Conservation (phyloP, 306 rosid species). For the Pyrus pyrifolia region DNA sequence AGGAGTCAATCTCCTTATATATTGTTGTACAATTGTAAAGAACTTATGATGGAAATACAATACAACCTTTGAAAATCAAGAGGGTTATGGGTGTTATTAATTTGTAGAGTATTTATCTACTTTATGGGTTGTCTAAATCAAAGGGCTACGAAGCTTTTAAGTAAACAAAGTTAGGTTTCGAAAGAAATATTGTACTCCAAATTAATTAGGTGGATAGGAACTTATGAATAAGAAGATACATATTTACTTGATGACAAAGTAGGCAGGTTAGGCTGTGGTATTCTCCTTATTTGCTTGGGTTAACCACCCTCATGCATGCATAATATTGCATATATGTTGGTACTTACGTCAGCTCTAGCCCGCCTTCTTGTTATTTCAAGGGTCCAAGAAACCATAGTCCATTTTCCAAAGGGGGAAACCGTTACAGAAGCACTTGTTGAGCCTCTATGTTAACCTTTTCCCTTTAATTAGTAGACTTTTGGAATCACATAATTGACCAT, state of each 20-base stretch:
- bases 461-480: not conserved
- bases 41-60: too few species aligned
- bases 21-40: too few species aligned
- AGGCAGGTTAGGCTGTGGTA: not conserved
- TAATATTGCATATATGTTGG: not conserved
- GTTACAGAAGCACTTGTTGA: slow-evolving; percentile 19
- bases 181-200: slow-evolving; percentile 4
- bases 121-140: slow-evolving; percentile 35
- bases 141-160: slow-evolving; percentile 6
- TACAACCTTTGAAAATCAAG: too few species aligned
- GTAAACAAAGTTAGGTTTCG: slow-evolving; percentile 25
- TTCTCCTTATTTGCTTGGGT: not conserved
- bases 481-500: not conserved
- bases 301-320: too few species aligned
- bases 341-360: not conserved
- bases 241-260: not conserved
- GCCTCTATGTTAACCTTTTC: not conserved
- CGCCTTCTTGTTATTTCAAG: slow-evolving; percentile 4
- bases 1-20: too few species aligned
- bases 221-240: not conserved
- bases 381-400: not conserved
- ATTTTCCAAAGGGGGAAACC: not conserved
- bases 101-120: not conserved
- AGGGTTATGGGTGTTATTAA: not conserved
- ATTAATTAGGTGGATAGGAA: not conserved